A percentile compares a stretch with the other conserved stretches of the same genome.
Evolutionary conservation across 2,329 filamentous ascomycete genomes (phyloP).

Genomic region (Aspergillus tubingensis): DNA sequence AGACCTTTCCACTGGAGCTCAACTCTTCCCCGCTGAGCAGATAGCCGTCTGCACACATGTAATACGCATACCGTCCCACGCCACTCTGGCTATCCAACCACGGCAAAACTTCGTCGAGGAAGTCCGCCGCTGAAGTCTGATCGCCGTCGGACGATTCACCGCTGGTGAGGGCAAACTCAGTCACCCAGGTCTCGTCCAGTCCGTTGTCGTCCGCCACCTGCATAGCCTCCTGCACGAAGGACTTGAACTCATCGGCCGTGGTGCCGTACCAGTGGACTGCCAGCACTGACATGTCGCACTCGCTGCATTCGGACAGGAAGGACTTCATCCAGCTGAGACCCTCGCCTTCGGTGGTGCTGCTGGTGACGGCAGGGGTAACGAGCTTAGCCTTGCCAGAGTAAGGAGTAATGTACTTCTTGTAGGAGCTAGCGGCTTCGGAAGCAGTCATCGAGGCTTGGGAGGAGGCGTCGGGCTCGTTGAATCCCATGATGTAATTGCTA

Average conservation of each 20-base stretch:
- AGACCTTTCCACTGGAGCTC: conserved; percentile 35
- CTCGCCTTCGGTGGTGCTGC: conserved; percentile 31
- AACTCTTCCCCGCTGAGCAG: conserved; percentile 31
- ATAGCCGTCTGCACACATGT: conserved; percentile 37
- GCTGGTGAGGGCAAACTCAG: conserved; percentile 45
- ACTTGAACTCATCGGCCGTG: conserved; percentile 39
- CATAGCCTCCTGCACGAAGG: conserved; percentile 40
- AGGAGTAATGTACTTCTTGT: conserved; percentile 43
- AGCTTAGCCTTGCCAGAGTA: conserved; percentile 40
- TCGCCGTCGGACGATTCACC: conserved; percentile 27
- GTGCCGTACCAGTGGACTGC: conserved; percentile 50
- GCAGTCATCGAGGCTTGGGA: conserved; percentile 43
- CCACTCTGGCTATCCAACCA: conserved; percentile 42
- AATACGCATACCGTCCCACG: conserved; percentile 49
- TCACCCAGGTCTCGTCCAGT: conserved; percentile 48
- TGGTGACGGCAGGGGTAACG: conserved; percentile 47
- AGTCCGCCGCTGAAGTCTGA: conserved; percentile 29
- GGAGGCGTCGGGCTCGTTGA: conserved; percentile 50
- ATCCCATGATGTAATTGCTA: conserved; percentile 43
- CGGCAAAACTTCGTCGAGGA: conserved; percentile 41
- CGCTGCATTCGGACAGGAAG: conserved; percentile 42
- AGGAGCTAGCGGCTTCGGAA: conserved; percentile 38
- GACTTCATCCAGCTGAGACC: conserved; percentile 45
- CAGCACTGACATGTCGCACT: conserved; percentile 45
- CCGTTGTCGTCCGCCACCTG: conserved; percentile 33